A percentile compares a stretch with the other conserved stretches of the same genome.
Conservation (phyloP, 768 basidiomycete species). For the Exsudoporus frostii region DNA sequence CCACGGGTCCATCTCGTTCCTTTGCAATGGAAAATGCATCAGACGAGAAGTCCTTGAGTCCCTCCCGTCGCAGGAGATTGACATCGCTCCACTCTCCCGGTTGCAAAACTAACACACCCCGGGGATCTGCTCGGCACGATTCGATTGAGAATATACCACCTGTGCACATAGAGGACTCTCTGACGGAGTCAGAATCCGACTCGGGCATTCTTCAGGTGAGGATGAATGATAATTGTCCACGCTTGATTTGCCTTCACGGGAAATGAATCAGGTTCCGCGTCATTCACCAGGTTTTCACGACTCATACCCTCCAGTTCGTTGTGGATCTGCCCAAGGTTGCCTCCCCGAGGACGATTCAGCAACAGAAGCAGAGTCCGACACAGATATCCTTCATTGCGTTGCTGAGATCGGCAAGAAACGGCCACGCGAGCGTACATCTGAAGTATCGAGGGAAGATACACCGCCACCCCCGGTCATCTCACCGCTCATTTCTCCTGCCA, state of each 20-base stretch:
- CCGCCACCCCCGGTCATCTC: conserved; percentile 18
- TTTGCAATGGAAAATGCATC: not conserved
- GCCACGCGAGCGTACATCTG: not conserved
- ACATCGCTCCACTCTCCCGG: not conserved
- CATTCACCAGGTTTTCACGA: not conserved
- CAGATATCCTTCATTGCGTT: conserved; percentile 21
- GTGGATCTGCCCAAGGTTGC: not conserved
- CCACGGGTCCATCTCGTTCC: not conserved
- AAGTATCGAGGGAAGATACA: conserved; percentile 1
- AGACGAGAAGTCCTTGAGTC: not conserved
- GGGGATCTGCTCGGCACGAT: not conserved
- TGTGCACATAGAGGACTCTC: conserved; percentile 22
- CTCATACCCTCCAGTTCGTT: not conserved
- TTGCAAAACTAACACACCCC: not conserved
- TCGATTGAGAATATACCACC: conserved; percentile 7
- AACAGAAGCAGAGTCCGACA: conserved; percentile 34
- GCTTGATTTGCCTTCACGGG: not conserved
- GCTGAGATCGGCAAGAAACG: conserved; percentile 16
- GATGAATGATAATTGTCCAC: not conserved
- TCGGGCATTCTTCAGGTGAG: conserved; percentile 9
- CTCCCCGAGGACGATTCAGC: conserved; percentile 26
- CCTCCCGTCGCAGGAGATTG: not conserved
- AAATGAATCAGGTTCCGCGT: not conserved
- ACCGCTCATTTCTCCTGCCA: conserved; percentile 29
- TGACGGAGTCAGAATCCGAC: conserved; percentile 34